phyloP scores from a whole-genome alignment of 1,139 yeast genomes.

The Insectozyma bohioensis region DNA sequence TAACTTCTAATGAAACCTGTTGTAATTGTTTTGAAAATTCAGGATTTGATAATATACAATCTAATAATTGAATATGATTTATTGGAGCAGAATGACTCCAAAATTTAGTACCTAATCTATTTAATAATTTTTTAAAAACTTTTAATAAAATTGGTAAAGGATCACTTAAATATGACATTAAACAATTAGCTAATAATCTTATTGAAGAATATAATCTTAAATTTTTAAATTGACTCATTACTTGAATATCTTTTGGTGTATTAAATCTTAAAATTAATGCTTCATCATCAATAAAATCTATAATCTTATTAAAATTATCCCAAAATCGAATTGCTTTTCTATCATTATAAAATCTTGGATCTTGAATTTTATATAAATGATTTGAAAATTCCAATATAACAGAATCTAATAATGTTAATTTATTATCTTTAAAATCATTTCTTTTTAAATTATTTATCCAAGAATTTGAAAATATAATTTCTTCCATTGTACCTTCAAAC shows the following conservation, averaged over 20 bases:
- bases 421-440: conserved; percentile 1
- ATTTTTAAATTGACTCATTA: conserved; percentile 35
- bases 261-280: conserved; percentile 41
- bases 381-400: conserved; percentile 53
- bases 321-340: conserved; percentile 51
- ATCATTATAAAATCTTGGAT: conserved; percentile 46
- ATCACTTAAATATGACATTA: conserved; percentile 47
- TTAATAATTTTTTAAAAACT: conserved; percentile 43
- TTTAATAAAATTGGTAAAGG: conserved; percentile 58
- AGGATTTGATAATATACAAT: conserved; percentile 48
- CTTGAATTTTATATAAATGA: conserved; percentile 54
- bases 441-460: conserved; percentile 16
- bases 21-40: conserved; percentile 22
- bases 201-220: conserved; percentile 46
- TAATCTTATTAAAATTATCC: conserved; percentile 43
- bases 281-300: conserved; percentile 38
- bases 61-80: conserved; percentile 52
- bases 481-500: conserved; percentile 50
- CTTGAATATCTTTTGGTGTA: conserved; percentile 44
- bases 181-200: conserved; percentile 47
- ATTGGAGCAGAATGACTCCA: conserved; percentile 56
- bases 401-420: conserved; percentile 27
- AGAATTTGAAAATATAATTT: conserved; percentile 32
- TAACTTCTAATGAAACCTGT: conserved; percentile 5
- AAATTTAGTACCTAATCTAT: conserved; percentile 37